These are phyloP conservation scores for Isochrysis galbana DNA, from an alignment of 78 protist genomes.

Conservation along the genomic window DNA sequence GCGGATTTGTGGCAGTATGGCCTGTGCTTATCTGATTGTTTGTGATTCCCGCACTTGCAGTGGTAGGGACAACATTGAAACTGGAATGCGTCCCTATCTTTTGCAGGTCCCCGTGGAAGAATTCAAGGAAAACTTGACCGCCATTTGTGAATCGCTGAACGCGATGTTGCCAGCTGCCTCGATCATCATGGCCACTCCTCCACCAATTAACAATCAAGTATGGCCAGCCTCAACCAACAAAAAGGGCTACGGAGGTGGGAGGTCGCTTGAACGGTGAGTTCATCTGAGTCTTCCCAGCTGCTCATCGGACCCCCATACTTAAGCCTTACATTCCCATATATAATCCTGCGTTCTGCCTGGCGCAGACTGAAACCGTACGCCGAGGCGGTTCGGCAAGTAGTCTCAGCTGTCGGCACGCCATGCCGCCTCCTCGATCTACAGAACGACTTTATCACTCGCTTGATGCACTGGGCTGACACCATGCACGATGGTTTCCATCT, in stretches of 20 bases:
- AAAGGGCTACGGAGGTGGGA: neutral
- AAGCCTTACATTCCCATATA: too few relatives aligned
- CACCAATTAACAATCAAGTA: neutral
- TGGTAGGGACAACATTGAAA: too few relatives aligned
- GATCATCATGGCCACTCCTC: neutral
- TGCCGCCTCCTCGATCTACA: neutral
- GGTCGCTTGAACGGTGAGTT: neutral
- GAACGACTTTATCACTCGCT: neutral
- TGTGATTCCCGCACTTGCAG: too few relatives aligned
- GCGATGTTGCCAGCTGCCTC: neutral
- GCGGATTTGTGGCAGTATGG: too few relatives aligned
- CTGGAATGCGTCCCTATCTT: neutral
- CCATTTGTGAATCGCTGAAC: neutral
- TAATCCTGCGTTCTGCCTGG: too few relatives aligned
- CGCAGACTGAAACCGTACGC: neutral
- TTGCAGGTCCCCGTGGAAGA: neutral
- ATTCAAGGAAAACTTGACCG: neutral
- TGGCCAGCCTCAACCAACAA: neutral
- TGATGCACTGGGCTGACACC: neutral
- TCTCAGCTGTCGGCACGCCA: neutral
- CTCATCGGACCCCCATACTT: too few relatives aligned
- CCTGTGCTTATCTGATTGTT: too few relatives aligned
- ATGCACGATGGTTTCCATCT: neutral
- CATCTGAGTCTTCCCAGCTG: too few relatives aligned
- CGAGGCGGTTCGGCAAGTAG: neutral